These are phyloP conservation scores for Agaricales sp. DNA, from an alignment of 1,284 basidiomycete genomes.

Conservation along the genomic window DNA sequence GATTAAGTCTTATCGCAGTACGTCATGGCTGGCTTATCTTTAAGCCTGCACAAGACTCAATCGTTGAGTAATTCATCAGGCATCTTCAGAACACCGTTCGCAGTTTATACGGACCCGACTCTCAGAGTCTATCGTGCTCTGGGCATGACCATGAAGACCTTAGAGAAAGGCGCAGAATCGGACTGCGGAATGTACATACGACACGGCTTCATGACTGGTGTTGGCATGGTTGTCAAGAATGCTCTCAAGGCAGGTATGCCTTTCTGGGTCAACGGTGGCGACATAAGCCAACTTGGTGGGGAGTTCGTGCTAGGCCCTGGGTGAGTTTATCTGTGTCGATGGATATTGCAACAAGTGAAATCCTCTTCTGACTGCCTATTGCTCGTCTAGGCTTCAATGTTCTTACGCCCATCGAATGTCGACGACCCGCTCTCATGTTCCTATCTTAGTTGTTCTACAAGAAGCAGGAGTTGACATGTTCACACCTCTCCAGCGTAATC, in stretches of 20 bases:
- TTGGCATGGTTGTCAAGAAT: slow-evolving; percentile 50
- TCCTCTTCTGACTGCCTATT: no score
- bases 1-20: slow-evolving; percentile 51
- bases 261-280: slow-evolving; percentile 54
- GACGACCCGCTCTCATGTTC: slow-evolving; percentile 12
- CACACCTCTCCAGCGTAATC: slow-evolving; percentile 2
- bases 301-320: slow-evolving; percentile 71
- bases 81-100: slow-evolving; percentile 43
- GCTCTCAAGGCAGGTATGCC: slow-evolving; percentile 52
- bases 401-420: slow-evolving; percentile 14
- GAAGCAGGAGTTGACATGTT: slow-evolving; percentile 13
- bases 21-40: slow-evolving; percentile 14
- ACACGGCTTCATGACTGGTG: slow-evolving; percentile 42
- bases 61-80: slow-evolving; percentile 23
- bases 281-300: slow-evolving; percentile 61
- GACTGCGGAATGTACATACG: slow-evolving; percentile 45
- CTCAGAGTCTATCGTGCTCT: slow-evolving; percentile 51
- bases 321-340: no score
- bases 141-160: slow-evolving; percentile 47
- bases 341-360: no score
- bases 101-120: slow-evolving; percentile 62
- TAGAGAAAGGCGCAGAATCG: slow-evolving; percentile 29
- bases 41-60: background rate
- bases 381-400: slow-evolving; percentile 9
- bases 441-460: slow-evolving; percentile 12